These are phyloP conservation scores for Neoarthrinium moseri DNA, from an alignment of 2,329 filamentous ascomycete genomes.

Conservation along the genomic window DNA sequence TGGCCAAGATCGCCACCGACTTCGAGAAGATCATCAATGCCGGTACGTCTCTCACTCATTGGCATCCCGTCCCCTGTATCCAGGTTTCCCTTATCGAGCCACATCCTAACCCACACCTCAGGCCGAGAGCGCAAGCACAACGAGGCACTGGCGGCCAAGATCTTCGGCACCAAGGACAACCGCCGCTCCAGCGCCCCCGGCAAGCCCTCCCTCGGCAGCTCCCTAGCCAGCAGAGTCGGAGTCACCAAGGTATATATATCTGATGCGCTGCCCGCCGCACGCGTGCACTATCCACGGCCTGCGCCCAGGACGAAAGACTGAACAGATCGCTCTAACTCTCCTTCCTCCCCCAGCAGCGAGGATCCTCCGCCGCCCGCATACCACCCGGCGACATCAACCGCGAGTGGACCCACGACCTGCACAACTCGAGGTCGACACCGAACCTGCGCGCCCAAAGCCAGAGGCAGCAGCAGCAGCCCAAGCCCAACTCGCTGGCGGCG, in stretches of 20 bases:
- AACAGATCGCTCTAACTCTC: conserved; percentile 4
- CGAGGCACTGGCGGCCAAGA: conserved; percentile 68
- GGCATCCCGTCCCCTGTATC: too few species aligned
- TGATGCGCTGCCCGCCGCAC: background rate
- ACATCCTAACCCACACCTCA: conserved; percentile 24
- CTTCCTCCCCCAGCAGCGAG: conserved; percentile 30
- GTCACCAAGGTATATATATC: conserved; percentile 61
- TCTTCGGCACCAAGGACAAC: conserved; percentile 58
- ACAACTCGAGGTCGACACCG: conserved; percentile 45
- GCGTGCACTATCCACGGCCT: conserved; percentile 5
- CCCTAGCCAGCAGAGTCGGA: conserved; percentile 70
- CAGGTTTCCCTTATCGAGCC: background rate
- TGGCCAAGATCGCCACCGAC: conserved; percentile 44
- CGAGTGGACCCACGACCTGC: conserved; percentile 72
- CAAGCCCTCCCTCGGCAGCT: conserved; percentile 47
- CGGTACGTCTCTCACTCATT: conserved; percentile 32
- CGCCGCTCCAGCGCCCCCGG: conserved; percentile 57
- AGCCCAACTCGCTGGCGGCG: conserved; percentile 41
- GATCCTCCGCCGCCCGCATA: conserved; percentile 26
- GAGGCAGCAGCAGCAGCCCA: conserved; percentile 24
- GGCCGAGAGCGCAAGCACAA: conserved; percentile 70
- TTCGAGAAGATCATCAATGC: conserved; percentile 56
- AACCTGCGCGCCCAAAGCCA: conserved; percentile 38
- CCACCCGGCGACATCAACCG: conserved; percentile 58
- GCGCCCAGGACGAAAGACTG: conserved; percentile 14